Conservation (phyloP, 176 grass and related monocot genomes). For the Rhynchospora pubera region DNA sequence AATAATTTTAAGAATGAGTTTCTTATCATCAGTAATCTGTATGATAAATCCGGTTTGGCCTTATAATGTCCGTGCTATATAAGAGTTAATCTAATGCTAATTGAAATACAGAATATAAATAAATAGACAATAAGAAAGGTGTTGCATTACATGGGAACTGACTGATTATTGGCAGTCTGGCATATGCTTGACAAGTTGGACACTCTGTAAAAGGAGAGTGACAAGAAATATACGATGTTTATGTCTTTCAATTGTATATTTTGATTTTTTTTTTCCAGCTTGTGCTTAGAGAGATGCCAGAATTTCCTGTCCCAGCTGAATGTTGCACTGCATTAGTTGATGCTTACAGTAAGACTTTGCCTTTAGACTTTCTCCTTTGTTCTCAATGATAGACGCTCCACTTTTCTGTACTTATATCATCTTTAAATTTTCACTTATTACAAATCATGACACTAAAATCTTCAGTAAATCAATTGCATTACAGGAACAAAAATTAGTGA, state of each 20-base stretch:
- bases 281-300: constrained; percentile 88
- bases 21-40: neutral
- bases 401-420: neutral
- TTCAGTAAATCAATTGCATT: constrained; percentile 28
- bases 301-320: constrained; percentile 67
- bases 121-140: neutral
- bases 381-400: neutral
- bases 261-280: constrained; percentile 45
- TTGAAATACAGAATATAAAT: neutral
- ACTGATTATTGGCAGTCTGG: neutral
- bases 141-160: neutral
- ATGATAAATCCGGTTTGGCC: neutral
- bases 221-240: neutral
- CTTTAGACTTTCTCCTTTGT: neutral
- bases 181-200: neutral
- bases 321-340: constrained; percentile 80
- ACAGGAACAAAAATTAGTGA: constrained; percentile 59
- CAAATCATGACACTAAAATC: neutral
- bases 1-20: neutral
- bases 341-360: constrained; percentile 73
- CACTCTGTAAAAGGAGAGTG: neutral
- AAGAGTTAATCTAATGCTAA: neutral
- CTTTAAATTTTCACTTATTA: neutral
- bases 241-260: constrained; percentile 15
- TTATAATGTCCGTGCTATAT: too few relatives aligned